Base-by-base conservation (phyloP, 1,284 basidiomycete genomes). In the Anthracocystis walkeri region DNA sequence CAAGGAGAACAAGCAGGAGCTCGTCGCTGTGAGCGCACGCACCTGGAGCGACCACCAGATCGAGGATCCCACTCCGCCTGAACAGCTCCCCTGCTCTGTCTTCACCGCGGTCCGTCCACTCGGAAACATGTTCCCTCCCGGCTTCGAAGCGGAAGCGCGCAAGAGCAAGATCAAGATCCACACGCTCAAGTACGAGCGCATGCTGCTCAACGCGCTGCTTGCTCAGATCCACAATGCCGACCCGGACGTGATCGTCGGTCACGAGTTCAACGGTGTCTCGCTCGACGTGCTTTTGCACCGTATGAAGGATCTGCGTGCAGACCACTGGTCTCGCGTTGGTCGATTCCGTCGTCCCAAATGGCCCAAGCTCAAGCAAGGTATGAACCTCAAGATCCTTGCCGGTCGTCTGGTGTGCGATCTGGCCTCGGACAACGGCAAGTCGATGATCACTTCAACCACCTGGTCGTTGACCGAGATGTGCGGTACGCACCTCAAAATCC, bases 381-480 rank as follows among this genome's bases (percentile, higher is more conserved):
- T 90, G 21, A 97, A 97, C 81, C 87, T 94, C 42, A 90, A 89
- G 72, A 91, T 98, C 80, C 84, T 97, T 49, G 91, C 90, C 46
- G 97, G 97, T 6, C 89, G 97, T 29, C 85, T 99, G 74, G 87
- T 97, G 10, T 95, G 94, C 72, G 97, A 99, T 85, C 88, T 99
- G 51, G 92, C 93, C 3, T 95, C 93, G 79, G 95, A 98, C 81
- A 93, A 93, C 46, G 94, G 93, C 20, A 97, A 96, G 89, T 94
- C 79, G 45, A 85, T 84, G 81, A 20, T 99, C 93, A 12, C 97
- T 92, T 27, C 82, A 25, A 83, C 81, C 44, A 98, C 96, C 0
- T 99, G 97, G 97, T 97, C 95, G 2, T 87, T 99, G 62, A 95
- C 93, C 10, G 97, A 99, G 86, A 98, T 84, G 83, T 78, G 76